Base-by-base conservation (phyloP, 164 flowering plant genomes). In the Platanus orientalis region DNA sequence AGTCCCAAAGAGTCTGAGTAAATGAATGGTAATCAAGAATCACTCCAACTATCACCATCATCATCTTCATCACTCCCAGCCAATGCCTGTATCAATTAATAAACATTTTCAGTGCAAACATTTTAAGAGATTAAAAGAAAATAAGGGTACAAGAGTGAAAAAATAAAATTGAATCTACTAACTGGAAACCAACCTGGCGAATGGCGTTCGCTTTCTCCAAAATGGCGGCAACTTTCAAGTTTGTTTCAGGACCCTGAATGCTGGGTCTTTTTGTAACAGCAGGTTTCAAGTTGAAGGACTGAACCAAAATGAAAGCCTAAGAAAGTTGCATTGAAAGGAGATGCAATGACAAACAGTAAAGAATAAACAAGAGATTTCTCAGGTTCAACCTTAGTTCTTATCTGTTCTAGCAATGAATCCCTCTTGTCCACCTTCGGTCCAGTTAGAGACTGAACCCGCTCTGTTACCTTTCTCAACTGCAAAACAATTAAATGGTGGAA, bases 161-260 rank as follows among this genome's bases (percentile, higher is more conserved):
- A 47, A 55, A n/a, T n/a, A 54, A 56, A 60, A 50, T 20, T 55
- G 67, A 48, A 53, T 23, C 2, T 62, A 54, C 30, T 36, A 21
- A 58, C 34, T 3, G 25, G 13, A 58, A 10, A 62, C 67, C 30
- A 50, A 87, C 98, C 97, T 87, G 97, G 74, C 99, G 96, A 69
- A 95, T 95, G 1, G 90, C 80, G 66, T 87, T 90, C 67, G 99
- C 99, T 71, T 88, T 95, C 85, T 95, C 96, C 80, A 95, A 80
- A 69, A 95, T 95, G 57, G 99, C 99, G 67, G 83, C 88, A 72
- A 95, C 92, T 62, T 70, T 92, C 65, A 95, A 78, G 78, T 95
- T 95, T 30, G 94, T 90, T 64, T 64, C 71, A 45, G 97, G 97
- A 64, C 87, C 95, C 60, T 78, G 94, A 69, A 88, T 76, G 75